phyloP scores from a whole-genome alignment of 495 filamentous ascomycete species.

The Talaromyces liani region DNA sequence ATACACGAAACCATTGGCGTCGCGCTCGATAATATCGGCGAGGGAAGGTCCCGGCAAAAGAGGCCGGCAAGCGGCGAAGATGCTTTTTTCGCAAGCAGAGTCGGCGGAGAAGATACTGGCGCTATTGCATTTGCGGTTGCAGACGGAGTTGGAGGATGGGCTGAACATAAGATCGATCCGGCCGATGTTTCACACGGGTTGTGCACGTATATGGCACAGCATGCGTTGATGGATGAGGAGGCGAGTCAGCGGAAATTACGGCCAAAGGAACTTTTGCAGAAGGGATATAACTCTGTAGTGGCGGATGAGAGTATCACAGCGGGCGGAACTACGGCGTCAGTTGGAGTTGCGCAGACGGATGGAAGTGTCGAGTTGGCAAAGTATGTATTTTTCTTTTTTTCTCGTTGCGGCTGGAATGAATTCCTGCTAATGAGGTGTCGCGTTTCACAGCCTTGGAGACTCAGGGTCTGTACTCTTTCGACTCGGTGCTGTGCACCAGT shows the following conservation, averaged over 20 bases:
- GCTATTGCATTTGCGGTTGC: constrained; percentile 73
- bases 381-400: constrained; percentile 24
- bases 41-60: constrained; percentile 22
- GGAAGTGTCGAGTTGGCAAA: constrained; percentile 83
- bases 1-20: constrained; percentile 43
- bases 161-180: constrained; percentile 82
- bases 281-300: constrained; percentile 73
- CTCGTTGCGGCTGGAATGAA: constrained; percentile 5
- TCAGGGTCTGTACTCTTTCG: constrained; percentile 88
- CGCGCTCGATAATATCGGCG: constrained; percentile 33
- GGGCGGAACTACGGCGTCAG: constrained; percentile 84
- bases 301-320: constrained; percentile 63
- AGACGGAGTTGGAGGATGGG: constrained; percentile 94
- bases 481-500: constrained; percentile 71
- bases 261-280: constrained; percentile 67
- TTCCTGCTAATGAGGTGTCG: neutral
- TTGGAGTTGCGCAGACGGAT: constrained; percentile 62
- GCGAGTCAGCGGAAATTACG: constrained; percentile 38
- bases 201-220: constrained; percentile 80
- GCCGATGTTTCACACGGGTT: constrained; percentile 94
- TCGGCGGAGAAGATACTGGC: constrained; percentile 48
- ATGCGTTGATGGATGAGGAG: constrained; percentile 46
- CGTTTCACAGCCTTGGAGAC: constrained; percentile 62
- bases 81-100: constrained; percentile 82
- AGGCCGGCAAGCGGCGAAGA: constrained; percentile 85